Evolutionary conservation across 768 basidiomycete genomes (phyloP), one percentile per base, ranked within the genome.

Genomic region (Pleurotus giganteus): DNA sequence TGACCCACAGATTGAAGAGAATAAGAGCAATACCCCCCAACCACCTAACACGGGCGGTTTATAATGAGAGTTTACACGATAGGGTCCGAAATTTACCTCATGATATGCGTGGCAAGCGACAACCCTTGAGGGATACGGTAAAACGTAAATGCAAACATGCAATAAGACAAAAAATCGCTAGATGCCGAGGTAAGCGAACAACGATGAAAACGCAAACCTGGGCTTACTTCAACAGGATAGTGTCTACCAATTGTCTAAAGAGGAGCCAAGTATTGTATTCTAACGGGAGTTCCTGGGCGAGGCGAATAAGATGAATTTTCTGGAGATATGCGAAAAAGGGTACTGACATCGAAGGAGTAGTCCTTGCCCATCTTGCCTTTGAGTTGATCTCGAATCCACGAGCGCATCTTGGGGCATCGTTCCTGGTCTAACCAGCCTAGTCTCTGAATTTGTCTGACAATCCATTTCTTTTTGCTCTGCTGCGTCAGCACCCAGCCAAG

Each of bases 241-340:
- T 83, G 69, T 98, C 96, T 19, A 98, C 96, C n/a, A 85, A 74
- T 69, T 97, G 94, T 47, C 96, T 85, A 70, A 98, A 99, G 56
- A 98, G 79, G 27, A 99, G 77, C 97, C 96, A 99, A 0, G 91
- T 83, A 63, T 98, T 98, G 71, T 96, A 98, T 69, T 98, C 95
- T 34, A 93, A 66, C 0, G 95, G 95, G 13, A 96, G 80, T 47
- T 89, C 85, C 92, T 94, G 50, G n/a, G 54, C 42, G 49, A 46
- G 43, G 36, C 4, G 24, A 53, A 17, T 55, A 36, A 43, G 51
- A 50, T 37, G 46, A 44, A 51, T 39, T 54, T 41, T 28, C 17
- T 47, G 56, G 32, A 52, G 42, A 31, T 23, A 15, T n/a, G 28
- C 45, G 49, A 36, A 15, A 23, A 19, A 37, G 44, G 59, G 21